Conservation (phyloP, 2,329 filamentous ascomycete species). For the Endoconidiophora polonica region DNA sequence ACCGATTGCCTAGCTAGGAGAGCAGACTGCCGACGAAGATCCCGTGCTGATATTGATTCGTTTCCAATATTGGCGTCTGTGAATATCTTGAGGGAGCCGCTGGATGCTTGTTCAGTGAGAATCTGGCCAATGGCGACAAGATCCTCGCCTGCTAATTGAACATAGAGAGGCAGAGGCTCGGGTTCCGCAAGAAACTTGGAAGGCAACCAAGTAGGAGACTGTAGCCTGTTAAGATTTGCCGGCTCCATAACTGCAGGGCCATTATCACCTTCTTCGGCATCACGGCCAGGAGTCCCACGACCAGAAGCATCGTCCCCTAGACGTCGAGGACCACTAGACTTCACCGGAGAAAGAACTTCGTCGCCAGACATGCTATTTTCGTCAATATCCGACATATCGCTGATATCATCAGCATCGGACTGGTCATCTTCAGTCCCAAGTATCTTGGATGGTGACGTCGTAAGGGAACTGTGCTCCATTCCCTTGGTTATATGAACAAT, state of each 20-base stretch:
- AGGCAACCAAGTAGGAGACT: slow-evolving; percentile 32
- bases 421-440: slow-evolving; percentile 17
- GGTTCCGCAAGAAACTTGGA: slow-evolving; percentile 41
- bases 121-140: slow-evolving; percentile 52
- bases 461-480: slow-evolving; percentile 21
- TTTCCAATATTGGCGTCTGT: slow-evolving; percentile 12
- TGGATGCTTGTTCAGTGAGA: slow-evolving; percentile 52
- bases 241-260: slow-evolving; percentile 28
- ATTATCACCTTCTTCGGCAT: slow-evolving; percentile 31
- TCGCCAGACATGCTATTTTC: slow-evolving; percentile 34
- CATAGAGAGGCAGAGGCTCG: slow-evolving; percentile 32
- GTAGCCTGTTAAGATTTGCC: slow-evolving; percentile 30
- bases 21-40: slow-evolving; percentile 21
- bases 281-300: slow-evolving; percentile 33
- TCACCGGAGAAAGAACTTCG: slow-evolving; percentile 32
- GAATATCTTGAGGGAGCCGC: slow-evolving; percentile 27
- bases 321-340: slow-evolving; percentile 21
- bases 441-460: slow-evolving; percentile 24
- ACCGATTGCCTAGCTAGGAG: slow-evolving; percentile 30
- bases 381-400: slow-evolving; percentile 38
- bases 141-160: slow-evolving; percentile 37
- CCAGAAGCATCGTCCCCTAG: slow-evolving; percentile 38
- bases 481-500: slow-evolving; percentile 23
- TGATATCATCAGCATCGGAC: slow-evolving; percentile 33
- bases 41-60: not conserved